phyloP scores from a whole-genome alignment of 1,284 basidiomycete genomes.

The Papiliotrema flavescens region DNA sequence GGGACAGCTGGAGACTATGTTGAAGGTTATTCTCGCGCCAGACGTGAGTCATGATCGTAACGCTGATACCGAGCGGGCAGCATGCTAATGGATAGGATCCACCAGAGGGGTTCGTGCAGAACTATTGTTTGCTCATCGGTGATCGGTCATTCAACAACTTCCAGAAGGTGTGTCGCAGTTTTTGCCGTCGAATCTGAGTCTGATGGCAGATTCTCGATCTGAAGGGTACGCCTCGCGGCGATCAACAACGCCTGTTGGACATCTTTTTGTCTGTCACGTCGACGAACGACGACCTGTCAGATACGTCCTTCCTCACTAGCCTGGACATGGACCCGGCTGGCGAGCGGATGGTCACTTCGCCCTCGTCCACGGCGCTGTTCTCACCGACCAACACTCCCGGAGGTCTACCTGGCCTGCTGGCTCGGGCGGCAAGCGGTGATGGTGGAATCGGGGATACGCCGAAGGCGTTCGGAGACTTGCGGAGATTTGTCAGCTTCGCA shows the following conservation, averaged over 20 bases:
- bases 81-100: constrained; percentile 60
- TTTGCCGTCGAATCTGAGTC: not conserved
- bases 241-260: constrained; percentile 86
- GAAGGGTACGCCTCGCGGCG: constrained; percentile 80
- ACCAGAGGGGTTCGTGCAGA: constrained; percentile 87
- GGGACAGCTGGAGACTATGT: constrained; percentile 76
- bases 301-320: constrained; percentile 82
- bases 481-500: constrained; percentile 79
- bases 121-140: constrained; percentile 86
- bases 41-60: constrained; percentile 56
- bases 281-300: constrained; percentile 76
- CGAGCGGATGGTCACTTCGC: constrained; percentile 17
- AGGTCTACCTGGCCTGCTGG: constrained; percentile 22
- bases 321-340: constrained; percentile 77
- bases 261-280: constrained; percentile 86
- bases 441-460: constrained; percentile 53
- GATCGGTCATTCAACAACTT: constrained; percentile 93
- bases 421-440: constrained; percentile 19
- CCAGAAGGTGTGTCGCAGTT: constrained; percentile 70
- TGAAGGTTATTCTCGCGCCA: constrained; percentile 90
- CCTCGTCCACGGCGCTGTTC: constrained; percentile 30
- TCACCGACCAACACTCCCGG: constrained; percentile 12
- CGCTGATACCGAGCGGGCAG: not conserved
- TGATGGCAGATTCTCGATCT: constrained; percentile 81
- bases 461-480: constrained; percentile 79